Evolutionary conservation across 805 yeast genomes (phyloP).

Genomic region (Phaffomyces thermotolerans): DNA sequence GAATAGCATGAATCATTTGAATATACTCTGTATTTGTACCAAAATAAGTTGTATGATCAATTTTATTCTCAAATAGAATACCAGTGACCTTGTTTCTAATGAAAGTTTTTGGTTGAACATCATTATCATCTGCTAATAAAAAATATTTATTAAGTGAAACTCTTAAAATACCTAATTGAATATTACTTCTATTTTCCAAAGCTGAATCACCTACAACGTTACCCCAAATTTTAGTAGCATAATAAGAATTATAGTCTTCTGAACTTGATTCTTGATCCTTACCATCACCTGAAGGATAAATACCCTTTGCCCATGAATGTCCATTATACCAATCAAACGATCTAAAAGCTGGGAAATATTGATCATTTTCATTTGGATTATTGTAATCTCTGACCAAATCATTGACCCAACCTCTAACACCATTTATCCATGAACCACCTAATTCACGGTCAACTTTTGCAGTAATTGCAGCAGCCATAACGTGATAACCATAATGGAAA

Average conservation of each 20-base stretch:
- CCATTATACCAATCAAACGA: constrained; percentile 73
- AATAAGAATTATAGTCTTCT: constrained; percentile 67
- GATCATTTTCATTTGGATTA: constrained; percentile 47
- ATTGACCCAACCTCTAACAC: constrained; percentile 45
- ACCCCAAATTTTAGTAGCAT: constrained; percentile 64
- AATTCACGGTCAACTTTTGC: constrained; percentile 45
- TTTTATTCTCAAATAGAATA: constrained; percentile 63
- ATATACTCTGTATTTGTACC: constrained; percentile 68
- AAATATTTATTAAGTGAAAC: constrained; percentile 49
- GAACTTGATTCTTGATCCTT: constrained; percentile 69
- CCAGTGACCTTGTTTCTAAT: constrained; percentile 65
- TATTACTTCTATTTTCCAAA: constrained; percentile 46
- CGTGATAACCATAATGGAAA: constrained; percentile 69
- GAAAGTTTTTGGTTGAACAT: constrained; percentile 47
- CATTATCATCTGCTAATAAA: constrained; percentile 46
- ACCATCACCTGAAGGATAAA: constrained; percentile 65
- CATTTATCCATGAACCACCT: constrained; percentile 48
- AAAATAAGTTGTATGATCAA: constrained; percentile 69
- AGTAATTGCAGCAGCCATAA: constrained; percentile 61
- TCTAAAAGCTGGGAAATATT: constrained; percentile 57
- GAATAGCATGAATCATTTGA: constrained; percentile 75
- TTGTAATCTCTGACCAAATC: constrained; percentile 61
- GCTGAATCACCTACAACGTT: constrained; percentile 43
- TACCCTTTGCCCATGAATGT: constrained; percentile 74
- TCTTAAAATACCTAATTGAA: constrained; percentile 54